These are phyloP conservation scores for Ocimum tenuiflorum DNA, from an alignment of 257 asterid genomes.

Conservation along the genomic window DNA sequence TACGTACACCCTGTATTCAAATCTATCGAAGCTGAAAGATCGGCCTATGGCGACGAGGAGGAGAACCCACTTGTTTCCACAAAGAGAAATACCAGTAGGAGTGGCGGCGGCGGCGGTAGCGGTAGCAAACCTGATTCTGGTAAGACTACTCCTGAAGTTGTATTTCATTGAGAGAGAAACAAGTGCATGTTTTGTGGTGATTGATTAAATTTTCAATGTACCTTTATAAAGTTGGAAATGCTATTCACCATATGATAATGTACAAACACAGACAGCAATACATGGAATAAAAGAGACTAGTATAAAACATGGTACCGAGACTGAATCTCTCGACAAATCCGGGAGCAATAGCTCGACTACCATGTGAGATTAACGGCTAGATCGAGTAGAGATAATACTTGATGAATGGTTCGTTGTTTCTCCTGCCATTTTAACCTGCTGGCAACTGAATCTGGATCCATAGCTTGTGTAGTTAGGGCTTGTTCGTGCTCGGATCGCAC, in stretches of 20 bases:
- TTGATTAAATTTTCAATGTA: not conserved
- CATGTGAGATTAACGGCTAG: slow-evolving; percentile 67
- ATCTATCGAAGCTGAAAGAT: slow-evolving; percentile 32
- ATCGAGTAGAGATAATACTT: slow-evolving; percentile 67
- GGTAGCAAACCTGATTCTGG: slow-evolving; percentile 32
- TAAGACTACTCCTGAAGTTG: slow-evolving; percentile 27
- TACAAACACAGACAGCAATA: not conserved
- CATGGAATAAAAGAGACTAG: not conserved
- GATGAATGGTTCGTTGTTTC: slow-evolving; percentile 71
- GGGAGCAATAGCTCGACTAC: slow-evolving; percentile 26
- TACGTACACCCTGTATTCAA: slow-evolving; percentile 57
- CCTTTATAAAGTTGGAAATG: slow-evolving; percentile 14
- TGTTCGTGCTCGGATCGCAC: slow-evolving; percentile 46
- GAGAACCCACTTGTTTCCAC: slow-evolving; percentile 52
- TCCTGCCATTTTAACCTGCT: slow-evolving; percentile 75
- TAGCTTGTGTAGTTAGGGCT: slow-evolving; percentile 35
- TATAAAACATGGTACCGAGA: not conserved
- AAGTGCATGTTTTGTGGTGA: not conserved
- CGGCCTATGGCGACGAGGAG: slow-evolving; percentile 34
- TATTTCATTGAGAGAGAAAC: not conserved
- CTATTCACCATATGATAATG: not conserved
- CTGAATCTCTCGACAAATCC: too few relatives aligned
- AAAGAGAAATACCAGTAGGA: slow-evolving; percentile 42
- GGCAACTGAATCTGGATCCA: slow-evolving; percentile 79
- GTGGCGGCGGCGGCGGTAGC: too few relatives aligned